A percentile compares a stretch with the other conserved stretches of the same genome.
phyloP scores from a whole-genome alignment of 345 rosid species.

The Erucastrum elatum region DNA sequence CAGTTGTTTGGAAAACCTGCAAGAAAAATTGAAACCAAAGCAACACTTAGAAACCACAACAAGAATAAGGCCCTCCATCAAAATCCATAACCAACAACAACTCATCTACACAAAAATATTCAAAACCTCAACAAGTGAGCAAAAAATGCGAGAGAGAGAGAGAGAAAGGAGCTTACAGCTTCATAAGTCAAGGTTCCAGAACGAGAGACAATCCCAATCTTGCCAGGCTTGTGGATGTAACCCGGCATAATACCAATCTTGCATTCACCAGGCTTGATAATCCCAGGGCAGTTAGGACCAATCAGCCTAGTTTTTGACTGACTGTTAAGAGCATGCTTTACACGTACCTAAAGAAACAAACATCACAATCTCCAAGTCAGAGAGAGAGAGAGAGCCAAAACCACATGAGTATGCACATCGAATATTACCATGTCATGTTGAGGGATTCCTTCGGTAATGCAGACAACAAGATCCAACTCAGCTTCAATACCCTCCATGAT shows the following conservation, averaged over 20 bases:
- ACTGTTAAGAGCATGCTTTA: slow-evolving; percentile 81
- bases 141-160: neutral
- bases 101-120: neutral
- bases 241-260: slow-evolving; percentile 98
- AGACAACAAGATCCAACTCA: slow-evolving; percentile 85
- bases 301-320: slow-evolving; percentile 90
- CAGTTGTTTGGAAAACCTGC: slow-evolving; percentile 97
- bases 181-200: slow-evolving; percentile 98
- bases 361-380: slow-evolving; percentile 1
- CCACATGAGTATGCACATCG: neutral
- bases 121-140: neutral
- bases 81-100: neutral
- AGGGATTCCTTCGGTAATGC: slow-evolving; percentile 95
- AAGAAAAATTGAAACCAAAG: slow-evolving; percentile 13
- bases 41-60: neutral
- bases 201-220: slow-evolving; percentile 89
- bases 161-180: slow-evolving; percentile 63
- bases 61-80: neutral
- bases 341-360: slow-evolving; percentile 58
- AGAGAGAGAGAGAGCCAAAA: neutral
- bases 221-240: slow-evolving; percentile 96
- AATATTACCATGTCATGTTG: slow-evolving; percentile 91
- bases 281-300: slow-evolving; percentile 98
- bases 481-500: slow-evolving; percentile 93
- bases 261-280: slow-evolving; percentile 95